phyloP scores from a whole-genome alignment of 2,329 filamentous ascomycete species.

The Grosmannia serpens region DNA sequence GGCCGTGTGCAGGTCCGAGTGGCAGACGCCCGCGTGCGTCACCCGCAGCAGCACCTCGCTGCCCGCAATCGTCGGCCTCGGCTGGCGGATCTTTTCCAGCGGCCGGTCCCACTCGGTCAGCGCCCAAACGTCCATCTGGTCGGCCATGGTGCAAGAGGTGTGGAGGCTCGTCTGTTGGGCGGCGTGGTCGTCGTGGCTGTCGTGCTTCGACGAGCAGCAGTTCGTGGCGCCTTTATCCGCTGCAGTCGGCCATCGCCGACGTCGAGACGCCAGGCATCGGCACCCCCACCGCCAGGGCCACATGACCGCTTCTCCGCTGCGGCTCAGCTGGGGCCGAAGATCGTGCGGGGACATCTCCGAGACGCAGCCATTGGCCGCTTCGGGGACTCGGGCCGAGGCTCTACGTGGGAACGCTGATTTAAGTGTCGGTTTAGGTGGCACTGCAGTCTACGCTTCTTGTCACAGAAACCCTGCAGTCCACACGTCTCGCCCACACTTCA shows the following conservation, averaged over 20 bases:
- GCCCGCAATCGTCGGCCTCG: not conserved
- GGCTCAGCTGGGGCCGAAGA: not conserved
- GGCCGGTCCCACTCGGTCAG: constrained; percentile 6
- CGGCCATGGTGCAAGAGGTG: not conserved
- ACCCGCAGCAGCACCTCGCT: constrained; percentile 3
- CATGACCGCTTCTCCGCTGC: no score
- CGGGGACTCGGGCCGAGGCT: not conserved
- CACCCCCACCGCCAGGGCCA: no score
- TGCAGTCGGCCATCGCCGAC: not conserved
- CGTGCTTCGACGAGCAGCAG: not conserved
- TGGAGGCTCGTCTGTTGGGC: not conserved
- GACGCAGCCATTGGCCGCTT: not conserved
- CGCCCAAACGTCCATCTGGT: constrained; percentile 6
- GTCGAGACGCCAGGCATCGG: no score
- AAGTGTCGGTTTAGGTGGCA: no score
- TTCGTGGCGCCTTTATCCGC: not conserved
- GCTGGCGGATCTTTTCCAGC: constrained; percentile 3
- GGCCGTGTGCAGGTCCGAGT: constrained; percentile 7
- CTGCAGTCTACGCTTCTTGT: no score
- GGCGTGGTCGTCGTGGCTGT: not conserved
- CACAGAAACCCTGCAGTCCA: no score
- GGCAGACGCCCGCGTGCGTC: constrained; percentile 7
- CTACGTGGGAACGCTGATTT: no score
- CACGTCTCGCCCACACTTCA: not conserved
- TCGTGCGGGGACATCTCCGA: not conserved